Evolutionary conservation across 352 stramenopile genomes (phyloP).

Genomic region (Phytopythium delawarense): DNA sequence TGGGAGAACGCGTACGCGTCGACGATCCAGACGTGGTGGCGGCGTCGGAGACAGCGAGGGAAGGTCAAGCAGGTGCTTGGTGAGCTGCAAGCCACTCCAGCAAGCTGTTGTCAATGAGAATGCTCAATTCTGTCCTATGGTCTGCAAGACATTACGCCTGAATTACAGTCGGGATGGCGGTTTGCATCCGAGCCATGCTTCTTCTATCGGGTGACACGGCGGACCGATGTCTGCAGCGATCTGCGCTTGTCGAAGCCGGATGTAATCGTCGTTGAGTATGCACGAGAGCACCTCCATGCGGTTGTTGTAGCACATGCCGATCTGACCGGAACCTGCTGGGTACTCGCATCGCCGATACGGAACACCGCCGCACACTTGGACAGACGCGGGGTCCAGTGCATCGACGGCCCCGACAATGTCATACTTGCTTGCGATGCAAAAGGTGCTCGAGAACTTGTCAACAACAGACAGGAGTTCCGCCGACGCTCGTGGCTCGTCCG

Average conservation of each 20-base stretch:
- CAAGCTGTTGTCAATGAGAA: neutral
- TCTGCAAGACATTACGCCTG: too few species aligned
- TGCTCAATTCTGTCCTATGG: neutral
- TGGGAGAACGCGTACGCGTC: slow-evolving; percentile 75
- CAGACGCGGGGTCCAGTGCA: slow-evolving; percentile 7
- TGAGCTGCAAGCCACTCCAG: neutral
- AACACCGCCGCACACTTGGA: slow-evolving; percentile 19
- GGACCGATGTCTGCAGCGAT: slow-evolving; percentile 8
- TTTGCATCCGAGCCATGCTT: slow-evolving; percentile 18
- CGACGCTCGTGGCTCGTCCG: slow-evolving; percentile 6
- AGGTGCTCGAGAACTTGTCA: slow-evolving; percentile 4
- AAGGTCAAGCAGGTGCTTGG: slow-evolving; percentile 23
- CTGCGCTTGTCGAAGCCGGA: slow-evolving; percentile 9
- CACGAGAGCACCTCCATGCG: slow-evolving; percentile 17
- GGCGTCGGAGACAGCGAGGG: neutral
- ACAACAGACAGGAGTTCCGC: slow-evolving; percentile 7
- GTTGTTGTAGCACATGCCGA: slow-evolving; percentile 25
- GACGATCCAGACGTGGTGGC: slow-evolving; percentile 60
- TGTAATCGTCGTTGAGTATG: slow-evolving; percentile 1
- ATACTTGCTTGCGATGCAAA: slow-evolving; percentile 10
- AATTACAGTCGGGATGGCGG: neutral
- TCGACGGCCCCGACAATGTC: slow-evolving; percentile 8
- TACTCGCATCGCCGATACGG: slow-evolving; percentile 13
- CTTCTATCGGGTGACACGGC: slow-evolving; percentile 8
- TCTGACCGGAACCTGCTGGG: neutral